A percentile compares a stretch with the other conserved stretches of the same genome.
These are phyloP conservation scores for Entomortierella beljakovae DNA, from an alignment of 192 early-diverging fungal species.

Conservation along the genomic window DNA sequence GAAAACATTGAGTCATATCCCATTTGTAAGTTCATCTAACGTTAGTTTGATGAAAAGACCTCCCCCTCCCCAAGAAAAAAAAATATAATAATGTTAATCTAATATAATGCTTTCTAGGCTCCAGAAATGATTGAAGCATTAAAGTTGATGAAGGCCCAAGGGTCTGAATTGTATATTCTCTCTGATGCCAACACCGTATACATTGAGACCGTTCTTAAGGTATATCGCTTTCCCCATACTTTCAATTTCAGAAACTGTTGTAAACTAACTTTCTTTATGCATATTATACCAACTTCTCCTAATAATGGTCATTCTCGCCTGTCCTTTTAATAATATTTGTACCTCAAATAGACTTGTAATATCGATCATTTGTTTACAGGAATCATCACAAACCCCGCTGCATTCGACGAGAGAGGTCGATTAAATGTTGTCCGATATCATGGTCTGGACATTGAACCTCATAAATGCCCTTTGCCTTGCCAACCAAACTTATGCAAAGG, in stretches of 20 bases:
- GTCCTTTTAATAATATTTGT: background rate
- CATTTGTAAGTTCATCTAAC: constrained; percentile 27
- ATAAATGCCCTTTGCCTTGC: constrained; percentile 64
- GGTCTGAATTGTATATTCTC: constrained; percentile 64
- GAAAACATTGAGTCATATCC: constrained; percentile 15
- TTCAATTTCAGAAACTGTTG: background rate
- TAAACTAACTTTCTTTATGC: background rate
- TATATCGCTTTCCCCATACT: constrained; percentile 19
- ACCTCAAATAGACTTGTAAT: constrained; percentile 50
- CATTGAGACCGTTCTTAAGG: constrained; percentile 71
- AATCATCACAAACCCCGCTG: constrained; percentile 71
- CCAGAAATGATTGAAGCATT: constrained; percentile 61
- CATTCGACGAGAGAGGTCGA: constrained; percentile 55
- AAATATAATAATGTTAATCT: background rate
- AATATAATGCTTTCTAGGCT: constrained; percentile 31
- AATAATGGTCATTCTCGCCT: background rate
- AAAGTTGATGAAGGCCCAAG: constrained; percentile 52
- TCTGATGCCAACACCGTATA: constrained; percentile 74
- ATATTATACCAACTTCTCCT: background rate
- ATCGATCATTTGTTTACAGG: constrained; percentile 56
- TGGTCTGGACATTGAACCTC: constrained; percentile 46
- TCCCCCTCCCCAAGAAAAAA: background rate
- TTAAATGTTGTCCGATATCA: constrained; percentile 60
- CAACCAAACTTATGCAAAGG: constrained; percentile 75
- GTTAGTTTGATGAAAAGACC: background rate